Evolutionary conservation across 139 green algal genomes (phyloP).

Genomic region (Chlorella ohadii): DNA sequence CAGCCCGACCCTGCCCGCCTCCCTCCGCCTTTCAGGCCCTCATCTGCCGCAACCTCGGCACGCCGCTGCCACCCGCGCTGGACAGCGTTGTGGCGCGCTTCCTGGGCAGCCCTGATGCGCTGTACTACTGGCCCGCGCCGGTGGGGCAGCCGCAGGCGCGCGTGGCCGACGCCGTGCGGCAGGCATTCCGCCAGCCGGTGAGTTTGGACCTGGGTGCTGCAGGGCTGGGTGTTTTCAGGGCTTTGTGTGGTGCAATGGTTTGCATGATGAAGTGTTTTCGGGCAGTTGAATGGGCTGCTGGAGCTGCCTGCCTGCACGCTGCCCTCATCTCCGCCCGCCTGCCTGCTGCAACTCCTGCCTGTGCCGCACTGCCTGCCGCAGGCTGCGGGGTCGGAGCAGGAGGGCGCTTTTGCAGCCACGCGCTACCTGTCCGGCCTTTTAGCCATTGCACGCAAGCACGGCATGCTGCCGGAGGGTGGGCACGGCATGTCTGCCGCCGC

Average conservation of each 20-base stretch:
- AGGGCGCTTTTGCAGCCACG: slow-evolving; percentile 27
- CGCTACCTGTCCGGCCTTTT: slow-evolving; percentile 35
- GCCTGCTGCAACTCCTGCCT: too few relatives aligned
- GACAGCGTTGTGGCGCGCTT: slow-evolving; percentile 26
- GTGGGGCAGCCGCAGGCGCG: background rate
- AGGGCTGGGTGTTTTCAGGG: too few relatives aligned
- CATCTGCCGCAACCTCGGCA: slow-evolving; percentile 11
- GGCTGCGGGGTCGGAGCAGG: background rate
- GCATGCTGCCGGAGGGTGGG: background rate
- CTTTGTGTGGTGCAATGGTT: too few relatives aligned
- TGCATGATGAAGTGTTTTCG: too few relatives aligned
- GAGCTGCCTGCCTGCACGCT: background rate
- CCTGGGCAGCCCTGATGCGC: background rate
- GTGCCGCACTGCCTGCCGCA: background rate
- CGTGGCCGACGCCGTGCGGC: background rate
- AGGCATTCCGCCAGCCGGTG: slow-evolving; percentile 26
- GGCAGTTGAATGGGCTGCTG: background rate
- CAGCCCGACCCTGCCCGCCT: too few relatives aligned
- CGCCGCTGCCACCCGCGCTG: slow-evolving; percentile 5
- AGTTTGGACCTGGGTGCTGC: too few relatives aligned
- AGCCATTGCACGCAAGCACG: slow-evolving; percentile 24
- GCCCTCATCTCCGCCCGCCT: background rate
- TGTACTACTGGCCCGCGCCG: slow-evolving; percentile 21
- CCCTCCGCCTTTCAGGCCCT: slow-evolving; percentile 10
- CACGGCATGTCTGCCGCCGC: background rate